Base-by-base conservation (phyloP, 495 filamentous ascomycete genomes). In the Trichoderma gamsii region DNA sequence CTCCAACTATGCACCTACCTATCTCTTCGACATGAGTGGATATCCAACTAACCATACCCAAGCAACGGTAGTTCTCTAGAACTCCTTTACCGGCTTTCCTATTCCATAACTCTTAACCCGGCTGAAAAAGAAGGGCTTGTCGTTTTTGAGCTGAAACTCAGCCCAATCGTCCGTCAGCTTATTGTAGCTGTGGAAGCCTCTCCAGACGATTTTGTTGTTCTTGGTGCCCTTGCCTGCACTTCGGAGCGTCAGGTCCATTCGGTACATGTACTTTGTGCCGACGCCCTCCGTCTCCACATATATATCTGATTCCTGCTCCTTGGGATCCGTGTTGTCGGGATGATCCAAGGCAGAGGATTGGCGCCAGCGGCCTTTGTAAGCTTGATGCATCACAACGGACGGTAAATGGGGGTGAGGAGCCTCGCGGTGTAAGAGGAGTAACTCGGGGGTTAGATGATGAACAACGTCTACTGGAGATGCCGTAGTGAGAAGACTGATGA, bases 111-210 rank as follows among this genome's bases (percentile, higher is more conserved):
- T 91, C 80, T 77, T 86, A 1, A 99, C 96, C 41, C 95, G 81
- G 70, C 92, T 92, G 77, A 92, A 99, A 70, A 92, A 90, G 78
- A 89, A 97, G 1, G 92, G 84, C 73, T 90, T 89, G 73, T 92
- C 89, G 76, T 97, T 91, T 76, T 87, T 90, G 69, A 94, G 78
- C 21, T 84, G 82, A 78, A 98, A 98, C 77, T 91, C 89, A 0
- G 84, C 92, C 89, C 92, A 92, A 76, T 97, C 93, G 74, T 94
- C 92, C 23, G 93, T 94, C 71, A 96, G 78, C 72, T 82, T 83
- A 73, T 97, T 96, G 71, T 95, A 96, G 77, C 88, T 93, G 89
- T 92, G 97, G 77, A 90, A 97, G 0, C 91, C 90, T 75, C 89
- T 89, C 96, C 96, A 98, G 0, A 78, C 78, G 43, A 99, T 75